phyloP scores from a whole-genome alignment of 352 stramenopile genomes.

The Blastocystis sp. region DNA sequence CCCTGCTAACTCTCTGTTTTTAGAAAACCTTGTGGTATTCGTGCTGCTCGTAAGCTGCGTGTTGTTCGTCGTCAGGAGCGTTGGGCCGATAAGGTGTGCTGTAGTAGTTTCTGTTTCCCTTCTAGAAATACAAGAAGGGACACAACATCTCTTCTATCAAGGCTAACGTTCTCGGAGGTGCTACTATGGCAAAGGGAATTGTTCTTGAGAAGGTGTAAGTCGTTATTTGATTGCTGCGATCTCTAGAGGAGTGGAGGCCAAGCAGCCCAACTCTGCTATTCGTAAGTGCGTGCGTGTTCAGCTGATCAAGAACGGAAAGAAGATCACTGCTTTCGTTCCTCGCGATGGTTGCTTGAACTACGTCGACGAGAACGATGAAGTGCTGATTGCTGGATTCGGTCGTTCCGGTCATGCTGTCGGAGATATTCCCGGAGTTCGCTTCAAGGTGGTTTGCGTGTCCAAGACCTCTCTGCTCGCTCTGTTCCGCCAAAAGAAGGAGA shows the following conservation, averaged over 20 bases:
- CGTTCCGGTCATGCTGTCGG: constrained; percentile 95
- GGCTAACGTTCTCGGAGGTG: constrained; percentile 94
- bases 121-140: constrained; percentile 94
- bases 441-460: constrained; percentile 82
- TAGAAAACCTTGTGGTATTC: constrained; percentile 95
- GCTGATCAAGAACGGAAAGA: constrained; percentile 99
- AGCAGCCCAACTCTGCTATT: constrained; percentile 99
- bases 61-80: constrained; percentile 92
- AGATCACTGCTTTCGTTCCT: constrained; percentile 99
- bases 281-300: constrained; percentile 99
- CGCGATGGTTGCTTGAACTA: constrained; percentile 99
- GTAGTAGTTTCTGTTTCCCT: constrained; percentile 10
- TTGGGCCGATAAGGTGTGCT: constrained; percentile 83
- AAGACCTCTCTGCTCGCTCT: constrained; percentile 78
- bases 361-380: constrained; percentile 85
- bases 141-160: constrained; percentile 99
- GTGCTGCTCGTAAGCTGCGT: constrained; percentile 96
- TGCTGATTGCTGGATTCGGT: constrained; percentile 99
- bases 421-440: constrained; percentile 99
- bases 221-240: background rate
- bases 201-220: constrained; percentile 98
- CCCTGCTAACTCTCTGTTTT: constrained; percentile 2
- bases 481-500: constrained; percentile 99
- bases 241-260: constrained; percentile 94
- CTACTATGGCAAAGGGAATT: constrained; percentile 99